Base-by-base conservation (phyloP, 129 eudicot genomes). In the Lonicera japonica region DNA sequence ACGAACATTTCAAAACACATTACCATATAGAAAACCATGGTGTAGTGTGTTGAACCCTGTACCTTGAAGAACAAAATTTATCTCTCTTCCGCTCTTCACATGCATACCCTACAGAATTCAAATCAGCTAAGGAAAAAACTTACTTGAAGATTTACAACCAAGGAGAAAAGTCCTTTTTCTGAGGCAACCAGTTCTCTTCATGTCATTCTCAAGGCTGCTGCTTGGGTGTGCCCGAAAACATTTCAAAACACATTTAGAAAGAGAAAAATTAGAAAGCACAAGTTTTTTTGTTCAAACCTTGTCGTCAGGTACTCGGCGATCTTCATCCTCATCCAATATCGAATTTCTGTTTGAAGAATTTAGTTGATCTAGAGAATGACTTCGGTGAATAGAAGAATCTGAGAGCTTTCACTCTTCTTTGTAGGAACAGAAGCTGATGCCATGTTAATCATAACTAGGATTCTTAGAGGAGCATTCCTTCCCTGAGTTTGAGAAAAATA, bases 361-460 rank as follows among this genome's bases (percentile, higher is more conserved):
- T 22, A 69, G 18, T 50, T 74, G 84, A 74, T 92, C 96, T 21
- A 85, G 79, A 60, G 90, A 91, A 20, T 79, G 76, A 75, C 76
- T 79, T 58, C 86, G 82, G 74, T 72, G 92, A 74, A 62, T 61
- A 64, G 95, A 74, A 36, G 75, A 63, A 45, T 50, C 75, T 58
- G 74, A 78, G 68, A 69, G 63, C 66, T 83, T 92, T 74, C 83
- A 40, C 79, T 56, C 64, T 78, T 88, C 72, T 75, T 85, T 62
- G 87, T 23, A 72, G 89, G 80, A 65, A 74, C 79, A 63, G 96
- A 77, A 46, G 80, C 82, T 1, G 99, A 82, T 40, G 88, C 80
- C 99, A 92, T 92, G 63, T 88, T 92, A 8, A 92, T 95, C 99
- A 92, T 88, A 51, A 85, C 96, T 24, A 96, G 99, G 56, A 92